A percentile compares a stretch with the other conserved stretches of the same genome.
phyloP scores from a whole-genome alignment of 2,329 filamentous ascomycete species.

The Sarocladium brachiariae region DNA sequence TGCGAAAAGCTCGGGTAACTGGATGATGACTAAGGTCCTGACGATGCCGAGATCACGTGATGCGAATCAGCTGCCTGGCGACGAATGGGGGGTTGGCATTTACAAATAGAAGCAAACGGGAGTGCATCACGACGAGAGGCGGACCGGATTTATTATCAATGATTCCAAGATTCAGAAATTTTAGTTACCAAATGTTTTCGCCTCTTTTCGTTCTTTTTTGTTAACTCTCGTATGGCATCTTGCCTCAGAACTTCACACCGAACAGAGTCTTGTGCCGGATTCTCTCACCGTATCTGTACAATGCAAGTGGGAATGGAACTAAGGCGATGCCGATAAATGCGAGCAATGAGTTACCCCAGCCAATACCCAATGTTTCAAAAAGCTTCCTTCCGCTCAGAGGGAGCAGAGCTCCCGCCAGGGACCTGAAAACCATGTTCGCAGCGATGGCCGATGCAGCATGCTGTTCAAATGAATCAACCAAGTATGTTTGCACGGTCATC shows the following conservation, averaged over 20 bases:
- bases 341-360: constrained; percentile 36
- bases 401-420: constrained; percentile 52
- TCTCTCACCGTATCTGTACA: constrained; percentile 33
- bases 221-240: not conserved
- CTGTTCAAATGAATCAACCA: constrained; percentile 44
- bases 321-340: constrained; percentile 31
- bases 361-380: constrained; percentile 31
- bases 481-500: constrained; percentile 45
- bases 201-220: too few species aligned
- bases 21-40: constrained; percentile 3
- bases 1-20: constrained; percentile 9
- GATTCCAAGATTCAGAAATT: not conserved
- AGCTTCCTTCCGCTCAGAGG: constrained; percentile 45
- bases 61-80: not conserved
- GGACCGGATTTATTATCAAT: too few species aligned
- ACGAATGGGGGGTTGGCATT: not conserved
- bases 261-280: constrained; percentile 17
- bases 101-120: constrained; percentile 4
- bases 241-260: not conserved
- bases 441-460: constrained; percentile 41
- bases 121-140: not conserved
- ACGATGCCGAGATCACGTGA: constrained; percentile 6
- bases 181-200: too few species aligned
- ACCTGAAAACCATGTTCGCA: constrained; percentile 48
- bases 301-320: constrained; percentile 30